Base-by-base conservation (phyloP, 1,284 basidiomycete genomes). In the Pterulicium gracile region DNA sequence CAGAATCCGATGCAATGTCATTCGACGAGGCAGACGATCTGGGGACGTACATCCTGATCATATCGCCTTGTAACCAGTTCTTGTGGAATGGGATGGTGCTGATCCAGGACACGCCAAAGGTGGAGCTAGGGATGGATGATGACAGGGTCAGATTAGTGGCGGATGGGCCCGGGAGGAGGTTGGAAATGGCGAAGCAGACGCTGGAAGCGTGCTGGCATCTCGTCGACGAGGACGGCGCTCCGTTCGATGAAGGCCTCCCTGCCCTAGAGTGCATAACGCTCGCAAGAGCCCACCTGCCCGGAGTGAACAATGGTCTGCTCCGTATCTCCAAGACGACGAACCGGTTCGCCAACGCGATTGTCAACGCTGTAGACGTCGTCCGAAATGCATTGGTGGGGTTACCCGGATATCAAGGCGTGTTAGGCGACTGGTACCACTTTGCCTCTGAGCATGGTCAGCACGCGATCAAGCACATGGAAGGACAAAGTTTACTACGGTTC, bases 391-490 rank as follows among this genome's bases (percentile, higher is more conserved):
- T 94, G 35, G 68, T 69, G 41, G 70, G 76, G 14, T 72, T 79
- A 0, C 66, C 69, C 10, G 82, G 79, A 12, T 82, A 81, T 39
- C 88, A 93, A 60, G 95, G 97, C 52, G 68, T 98, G 34, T 75
- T 97, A 49, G 91, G 95, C 56, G 94, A 90, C 58, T 98, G 95
- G 88, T 98, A 92, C 59, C 70, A 82, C 36, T 98, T 98, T 59
- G 93, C 94, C n/a, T 92, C 94, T 1, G 90, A 94, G 54, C 89
- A 95, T 57, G 91, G 91, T 1, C 81, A 88, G 49, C 86, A 93
- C 51, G 88, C 87, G 1, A 83, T 90, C 55, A 81, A 85, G 53
- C 82, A 88, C 60, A 89, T 95, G 82, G 90, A 94, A 56, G 74
- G 76, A 15, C 59, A 75, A 0, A 74, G 79, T 1, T 67, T 86